Evolutionary conservation across 2,329 filamentous ascomycete species (phyloP).

Genomic region (Fusarium bactridioides): DNA sequence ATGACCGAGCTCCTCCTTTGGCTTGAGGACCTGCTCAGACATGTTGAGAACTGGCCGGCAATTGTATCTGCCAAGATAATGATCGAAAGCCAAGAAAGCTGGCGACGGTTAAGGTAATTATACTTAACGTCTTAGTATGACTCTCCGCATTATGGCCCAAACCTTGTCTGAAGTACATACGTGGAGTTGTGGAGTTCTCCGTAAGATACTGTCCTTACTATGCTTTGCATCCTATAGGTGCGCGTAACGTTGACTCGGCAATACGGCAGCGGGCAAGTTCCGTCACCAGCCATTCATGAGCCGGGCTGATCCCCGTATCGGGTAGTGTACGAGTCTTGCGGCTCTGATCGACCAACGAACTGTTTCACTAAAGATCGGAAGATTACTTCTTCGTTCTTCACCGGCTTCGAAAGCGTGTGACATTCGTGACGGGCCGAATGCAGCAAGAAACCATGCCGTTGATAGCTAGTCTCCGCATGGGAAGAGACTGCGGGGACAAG

Average conservation of each 20-base stretch:
- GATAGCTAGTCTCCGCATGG: not conserved
- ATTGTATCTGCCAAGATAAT: not conserved
- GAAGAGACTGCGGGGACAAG: not conserved
- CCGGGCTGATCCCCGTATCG: not conserved
- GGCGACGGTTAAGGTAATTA: slow-evolving; percentile 6
- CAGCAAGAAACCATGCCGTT: not conserved
- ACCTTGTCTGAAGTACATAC: not conserved
- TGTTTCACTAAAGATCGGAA: not conserved
- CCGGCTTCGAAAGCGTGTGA: not conserved
- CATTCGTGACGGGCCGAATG: slow-evolving; percentile 8
- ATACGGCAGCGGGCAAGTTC: slow-evolving; percentile 1
- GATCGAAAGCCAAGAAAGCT: not conserved
- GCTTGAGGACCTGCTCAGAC: not conserved
- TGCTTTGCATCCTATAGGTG: not conserved
- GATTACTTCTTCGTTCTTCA: not conserved
- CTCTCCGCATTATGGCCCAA: not conserved
- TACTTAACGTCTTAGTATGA: not conserved
- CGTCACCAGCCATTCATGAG: not conserved
- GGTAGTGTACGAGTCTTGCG: not conserved
- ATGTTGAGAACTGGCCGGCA: not conserved
- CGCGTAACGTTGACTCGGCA: not conserved
- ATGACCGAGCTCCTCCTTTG: slow-evolving; percentile 7
- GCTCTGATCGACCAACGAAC: not conserved
- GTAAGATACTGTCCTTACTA: not conserved
- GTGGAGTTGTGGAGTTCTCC: not conserved